Percentiles rank a stretch among this genome's conserved stretches.
Evolutionary conservation across 208 protist genomes (phyloP).

Genomic region (Trypanosoma platydactyli): DNA sequence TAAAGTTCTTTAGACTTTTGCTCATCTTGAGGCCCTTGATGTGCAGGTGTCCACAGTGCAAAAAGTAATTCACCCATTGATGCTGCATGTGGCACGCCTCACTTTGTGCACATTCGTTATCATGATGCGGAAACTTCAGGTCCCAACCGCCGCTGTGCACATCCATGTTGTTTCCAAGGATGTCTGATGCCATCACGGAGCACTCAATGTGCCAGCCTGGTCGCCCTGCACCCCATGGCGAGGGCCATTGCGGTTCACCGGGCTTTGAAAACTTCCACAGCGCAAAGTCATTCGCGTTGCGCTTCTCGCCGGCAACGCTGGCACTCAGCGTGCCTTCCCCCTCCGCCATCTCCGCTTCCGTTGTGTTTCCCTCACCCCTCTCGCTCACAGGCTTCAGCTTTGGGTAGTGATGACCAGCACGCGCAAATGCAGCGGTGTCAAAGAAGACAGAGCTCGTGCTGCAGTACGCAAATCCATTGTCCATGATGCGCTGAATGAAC

Average conservation of each 20-base stretch:
- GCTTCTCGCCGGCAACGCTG: slow-evolving; percentile 87
- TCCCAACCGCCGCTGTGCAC: slow-evolving; percentile 98
- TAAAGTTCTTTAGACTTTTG: slow-evolving; percentile 99
- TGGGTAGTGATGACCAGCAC: slow-evolving; percentile 91
- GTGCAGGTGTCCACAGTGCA: slow-evolving; percentile 97
- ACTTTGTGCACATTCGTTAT: slow-evolving; percentile 99
- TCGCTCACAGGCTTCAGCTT: slow-evolving; percentile 84
- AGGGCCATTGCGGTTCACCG: slow-evolving; percentile 95
- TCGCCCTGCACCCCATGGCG: slow-evolving; percentile 93
- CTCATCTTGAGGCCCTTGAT: slow-evolving; percentile 99
- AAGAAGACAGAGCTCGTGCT: slow-evolving; percentile 96
- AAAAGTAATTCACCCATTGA: slow-evolving; percentile 99
- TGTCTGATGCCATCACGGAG: slow-evolving; percentile 97
- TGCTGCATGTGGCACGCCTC: slow-evolving; percentile 84
- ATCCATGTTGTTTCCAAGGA: slow-evolving; percentile 94
- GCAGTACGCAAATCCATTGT: slow-evolving; percentile 96
- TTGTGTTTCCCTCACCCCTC: slow-evolving; percentile 51
- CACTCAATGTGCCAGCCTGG: slow-evolving; percentile 99
- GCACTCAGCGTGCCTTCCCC: slow-evolving; percentile 84
- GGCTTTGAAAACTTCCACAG: slow-evolving; percentile 97
- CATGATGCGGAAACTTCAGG: slow-evolving; percentile 99
- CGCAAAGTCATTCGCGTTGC: slow-evolving; percentile 94
- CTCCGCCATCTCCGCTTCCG: slow-evolving; percentile 90
- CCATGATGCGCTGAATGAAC: slow-evolving; percentile 95
- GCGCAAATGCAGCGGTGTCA: slow-evolving; percentile 87